Base-by-base conservation (phyloP, 1,139 yeast genomes). In the Citeromyces siamensis region DNA sequence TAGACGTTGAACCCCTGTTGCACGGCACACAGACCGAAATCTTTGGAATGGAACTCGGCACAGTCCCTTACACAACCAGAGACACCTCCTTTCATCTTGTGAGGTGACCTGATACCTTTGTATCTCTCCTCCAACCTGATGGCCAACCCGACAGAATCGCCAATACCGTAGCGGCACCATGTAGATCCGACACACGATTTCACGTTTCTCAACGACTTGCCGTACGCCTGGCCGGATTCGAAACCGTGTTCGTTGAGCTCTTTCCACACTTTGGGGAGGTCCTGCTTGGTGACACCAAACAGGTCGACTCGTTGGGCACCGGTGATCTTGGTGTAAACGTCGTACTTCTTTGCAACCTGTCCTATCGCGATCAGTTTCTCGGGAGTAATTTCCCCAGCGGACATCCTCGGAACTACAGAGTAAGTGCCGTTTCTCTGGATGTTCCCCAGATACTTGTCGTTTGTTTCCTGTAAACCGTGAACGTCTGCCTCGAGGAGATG, bases 171-270 rank as follows among this genome's bases (percentile, higher is more conserved):
- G 21, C 60, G 48, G 39, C 60, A 56, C 60, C 60, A 56, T 1
- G 60, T 55, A 3, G 59, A 49, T 8, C 60, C 60, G 19, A 56
- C 60, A 42, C 60, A 56, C 1, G 60, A 56, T 42, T 56, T 56
- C 37, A 56, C 60, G 20, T 56, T 52, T 37, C 60, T 46, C 40
- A 56, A 41, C 14, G 56, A 48, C 42, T 56, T 56, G 35, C 60
- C 60, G 40, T 56, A 56, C 6, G 56, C 60, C 38, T 56, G 60
- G 5, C 60, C 60, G 34, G 58, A 51, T 38, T 56, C 60, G 39
- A 56, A 55, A 2, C 60, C 60, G 26, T 48, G 50, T 8, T 42
- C 41, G 35, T 52, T 48, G 10, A 56, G 43, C 33, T 54, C 55
- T 21, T 47, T 47, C 60, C 60, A 56, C 18, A 56, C 53, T 6